Percentiles rank a stretch among this genome's conserved stretches.
These are phyloP conservation scores for Lachnum nothofagi DNA, from an alignment of 2,329 filamentous ascomycete species.

Conservation along the genomic window DNA sequence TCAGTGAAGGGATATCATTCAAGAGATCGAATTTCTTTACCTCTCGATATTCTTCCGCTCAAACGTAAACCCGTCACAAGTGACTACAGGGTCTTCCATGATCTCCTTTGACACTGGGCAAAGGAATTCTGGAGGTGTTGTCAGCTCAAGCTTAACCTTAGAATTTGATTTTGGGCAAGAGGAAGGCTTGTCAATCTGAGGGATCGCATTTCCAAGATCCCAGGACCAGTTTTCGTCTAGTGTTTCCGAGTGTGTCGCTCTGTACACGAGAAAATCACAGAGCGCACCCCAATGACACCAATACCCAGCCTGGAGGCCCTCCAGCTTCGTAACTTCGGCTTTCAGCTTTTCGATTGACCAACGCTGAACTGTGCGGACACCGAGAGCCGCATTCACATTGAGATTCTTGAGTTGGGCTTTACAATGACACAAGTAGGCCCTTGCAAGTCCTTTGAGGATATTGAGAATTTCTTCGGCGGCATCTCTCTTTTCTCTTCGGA, in stretches of 20 bases:
- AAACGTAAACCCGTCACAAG: constrained; percentile 2
- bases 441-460: not conserved
- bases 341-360: not conserved
- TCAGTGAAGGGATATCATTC: not conserved
- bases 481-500: not conserved
- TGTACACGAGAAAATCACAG: constrained; percentile 1
- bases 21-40: not conserved
- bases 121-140: not conserved
- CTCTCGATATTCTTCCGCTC: constrained; percentile 6
- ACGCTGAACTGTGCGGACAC: not conserved
- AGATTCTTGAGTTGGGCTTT: not conserved
- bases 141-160: not conserved
- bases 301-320: not conserved
- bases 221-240: constrained; percentile 1
- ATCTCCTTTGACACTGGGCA: constrained; percentile 1
- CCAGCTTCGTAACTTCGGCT: not conserved
- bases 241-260: not conserved
- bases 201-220: not conserved
- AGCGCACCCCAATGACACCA: not conserved
- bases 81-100: constrained; percentile 3
- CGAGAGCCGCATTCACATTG: not conserved
- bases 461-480: not conserved
- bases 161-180: not conserved
- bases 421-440: not conserved
- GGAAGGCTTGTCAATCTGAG: not conserved